phyloP scores from a whole-genome alignment of 805 yeast species.

The Peterozyma toletana region DNA sequence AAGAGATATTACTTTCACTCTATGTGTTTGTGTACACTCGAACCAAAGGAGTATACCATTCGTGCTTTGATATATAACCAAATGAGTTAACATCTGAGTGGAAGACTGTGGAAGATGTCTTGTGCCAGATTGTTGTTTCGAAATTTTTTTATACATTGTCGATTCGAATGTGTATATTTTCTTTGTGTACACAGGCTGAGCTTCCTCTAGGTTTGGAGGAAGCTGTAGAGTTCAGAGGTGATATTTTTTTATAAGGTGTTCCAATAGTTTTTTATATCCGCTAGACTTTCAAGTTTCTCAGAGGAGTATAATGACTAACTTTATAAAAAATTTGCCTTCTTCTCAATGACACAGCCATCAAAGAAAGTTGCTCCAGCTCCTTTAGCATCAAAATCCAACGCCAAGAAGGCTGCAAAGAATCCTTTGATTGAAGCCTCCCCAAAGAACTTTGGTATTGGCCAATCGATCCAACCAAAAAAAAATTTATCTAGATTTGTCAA shows the following conservation, averaged over 20 bases:
- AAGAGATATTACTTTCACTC: background rate
- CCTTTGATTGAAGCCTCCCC: constrained; percentile 88
- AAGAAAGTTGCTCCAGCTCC: constrained; percentile 99
- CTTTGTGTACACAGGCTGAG: constrained; percentile 22
- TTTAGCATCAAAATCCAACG: constrained; percentile 68
- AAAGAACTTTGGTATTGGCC: constrained; percentile 95
- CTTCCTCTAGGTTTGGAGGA: constrained; percentile 10
- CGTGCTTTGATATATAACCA: constrained; percentile 9
- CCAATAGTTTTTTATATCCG: constrained; percentile 3
- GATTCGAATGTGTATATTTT: constrained; percentile 9
- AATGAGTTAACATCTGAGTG: background rate
- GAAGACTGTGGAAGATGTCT: background rate
- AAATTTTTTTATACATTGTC: background rate
- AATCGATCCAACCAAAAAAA: constrained; percentile 89
- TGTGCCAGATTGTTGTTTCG: background rate
- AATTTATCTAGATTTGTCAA: constrained; percentile 95
- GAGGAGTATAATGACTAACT: too few relatives aligned
- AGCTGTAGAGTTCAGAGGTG: constrained; percentile 17
- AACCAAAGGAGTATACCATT: constrained; percentile 13
- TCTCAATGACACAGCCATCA: constrained; percentile 11
- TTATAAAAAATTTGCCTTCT: too few relatives aligned
- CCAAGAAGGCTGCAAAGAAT: constrained; percentile 51
- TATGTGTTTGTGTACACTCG: constrained; percentile 7
- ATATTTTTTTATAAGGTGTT: constrained; percentile 8
- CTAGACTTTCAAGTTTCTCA: too few relatives aligned